These are phyloP conservation scores for Aureobasidium sp. DNA, from an alignment of 2,329 filamentous ascomycete genomes.

Conservation along the genomic window DNA sequence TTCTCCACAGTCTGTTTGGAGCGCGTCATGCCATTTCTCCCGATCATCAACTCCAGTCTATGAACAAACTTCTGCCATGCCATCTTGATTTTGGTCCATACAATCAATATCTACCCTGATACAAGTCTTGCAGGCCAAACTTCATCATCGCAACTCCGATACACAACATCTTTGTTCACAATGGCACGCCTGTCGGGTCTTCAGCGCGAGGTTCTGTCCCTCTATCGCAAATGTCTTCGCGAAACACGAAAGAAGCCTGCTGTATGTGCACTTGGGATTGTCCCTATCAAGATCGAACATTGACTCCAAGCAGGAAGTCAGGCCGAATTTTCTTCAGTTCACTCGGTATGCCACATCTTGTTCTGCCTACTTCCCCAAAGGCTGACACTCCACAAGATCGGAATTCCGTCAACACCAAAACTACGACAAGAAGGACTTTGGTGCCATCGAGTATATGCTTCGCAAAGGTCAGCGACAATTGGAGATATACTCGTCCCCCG, in stretches of 20 bases:
- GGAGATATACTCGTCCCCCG: slow-evolving; percentile 69
- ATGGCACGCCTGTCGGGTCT: slow-evolving; percentile 63
- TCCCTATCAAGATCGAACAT: background rate
- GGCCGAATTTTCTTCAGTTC: slow-evolving; percentile 26
- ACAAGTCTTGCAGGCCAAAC: background rate
- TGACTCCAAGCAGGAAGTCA: slow-evolving; percentile 9
- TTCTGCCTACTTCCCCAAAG: background rate
- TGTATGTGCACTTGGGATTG: slow-evolving; percentile 39
- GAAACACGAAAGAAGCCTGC: slow-evolving; percentile 71
- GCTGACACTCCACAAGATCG: slow-evolving; percentile 37
- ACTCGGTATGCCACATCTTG: slow-evolving; percentile 11
- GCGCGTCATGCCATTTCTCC: background rate
- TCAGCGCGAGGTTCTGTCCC: slow-evolving; percentile 76
- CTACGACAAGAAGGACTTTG: slow-evolving; percentile 76
- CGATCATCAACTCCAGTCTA: background rate
- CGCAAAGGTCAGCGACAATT: slow-evolving; percentile 75
- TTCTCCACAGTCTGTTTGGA: background rate
- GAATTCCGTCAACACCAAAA: slow-evolving; percentile 65
- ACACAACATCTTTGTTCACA: background rate
- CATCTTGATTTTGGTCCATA: background rate
- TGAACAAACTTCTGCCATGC: background rate
- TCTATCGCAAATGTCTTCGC: slow-evolving; percentile 81
- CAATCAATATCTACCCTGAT: background rate
- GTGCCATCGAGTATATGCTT: slow-evolving; percentile 74
- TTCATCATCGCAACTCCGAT: background rate